Base-by-base conservation (phyloP, 2,329 filamentous ascomycete genomes). In the Apiospora sp. region DNA sequence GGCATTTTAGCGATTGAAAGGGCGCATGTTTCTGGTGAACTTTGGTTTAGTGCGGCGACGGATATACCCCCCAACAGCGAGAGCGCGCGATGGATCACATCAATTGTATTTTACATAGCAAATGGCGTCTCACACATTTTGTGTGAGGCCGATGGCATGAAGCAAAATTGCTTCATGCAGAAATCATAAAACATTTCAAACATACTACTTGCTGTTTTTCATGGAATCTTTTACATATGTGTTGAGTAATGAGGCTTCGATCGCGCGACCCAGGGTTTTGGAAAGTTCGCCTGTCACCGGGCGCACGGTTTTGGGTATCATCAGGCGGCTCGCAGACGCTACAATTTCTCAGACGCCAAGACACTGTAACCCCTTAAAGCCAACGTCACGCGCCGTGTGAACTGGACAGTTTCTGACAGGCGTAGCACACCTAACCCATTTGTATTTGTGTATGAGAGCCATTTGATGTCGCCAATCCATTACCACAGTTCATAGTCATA, bases 21-120 rank as follows among this genome's bases (percentile, higher is more conserved):
- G 80, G 81, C 78, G 81, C 83, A 84, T 86, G 81, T 82, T 84
- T 85, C 83, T 85, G 84, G 83, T 85, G 84, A 84, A 84, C 76
- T 78, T 78, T 73, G 75, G 73, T 78, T 75, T 67, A 51, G 41
- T 64, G 58, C 58, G 58, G 70, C 48, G 72, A 71, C 71, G 70
- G 72, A 75, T 75, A 74, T 74, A 76, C 84, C 83, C 84, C 82
- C 81, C 79, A 75, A 77, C 34, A n/a, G 34, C 30, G 19, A 41
- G 37, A 37, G 19, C 27, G 19, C 27, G 54, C 54, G 54, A 37
- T 61, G 19, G 30, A 30, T 34, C 22, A 19, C 34, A 34, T 30
- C 54, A 34, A 34, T 27, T 58, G 54, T 19, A 58, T 22, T 61
- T 61, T 61, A 61, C 22, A 41, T 37, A 58, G 27, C 24, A 34